A percentile compares a stretch with the other conserved stretches of the same genome.
phyloP scores from a whole-genome alignment of 257 asterid genomes.

The Avicennia marina region DNA sequence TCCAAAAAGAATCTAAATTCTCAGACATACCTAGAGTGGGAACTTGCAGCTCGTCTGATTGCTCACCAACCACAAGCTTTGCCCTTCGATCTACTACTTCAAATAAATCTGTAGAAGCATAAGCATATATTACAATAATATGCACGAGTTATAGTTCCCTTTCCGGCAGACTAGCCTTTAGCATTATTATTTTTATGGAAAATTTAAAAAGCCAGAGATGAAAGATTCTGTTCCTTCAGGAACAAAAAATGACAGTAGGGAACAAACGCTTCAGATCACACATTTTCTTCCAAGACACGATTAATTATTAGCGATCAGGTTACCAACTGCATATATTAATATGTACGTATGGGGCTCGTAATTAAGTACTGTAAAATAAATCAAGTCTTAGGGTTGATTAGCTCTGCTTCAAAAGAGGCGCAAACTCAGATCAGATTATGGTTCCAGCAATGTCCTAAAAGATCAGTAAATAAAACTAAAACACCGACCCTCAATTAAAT shows the following conservation, averaged over 20 bases:
- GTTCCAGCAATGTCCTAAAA: conserved; percentile 22
- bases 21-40: conserved; percentile 46
- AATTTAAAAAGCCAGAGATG: conserved; percentile 2
- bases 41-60: conserved; percentile 62
- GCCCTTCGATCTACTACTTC: conserved; percentile 97
- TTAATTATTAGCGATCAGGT: conserved; percentile 3
- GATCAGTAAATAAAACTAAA: conserved; percentile 7
- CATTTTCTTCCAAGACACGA: not conserved
- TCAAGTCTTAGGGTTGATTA: not conserved
- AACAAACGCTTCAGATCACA: conserved; percentile 1
- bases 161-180: not conserved
- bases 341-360: conserved; percentile 1
- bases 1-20: conserved; percentile 1
- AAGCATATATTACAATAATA: not conserved
- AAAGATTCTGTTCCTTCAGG: conserved; percentile 8
- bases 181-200: not conserved
- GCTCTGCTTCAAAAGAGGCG: conserved; percentile 15
- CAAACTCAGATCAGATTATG: conserved; percentile 23
- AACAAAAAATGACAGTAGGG: too few relatives aligned
- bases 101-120: conserved; percentile 63
- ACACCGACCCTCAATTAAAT: not conserved
- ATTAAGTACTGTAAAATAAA: conserved; percentile 2
- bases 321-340: not conserved
- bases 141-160: not conserved
- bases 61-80: conserved; percentile 85